These are phyloP conservation scores for Suhomyces maxii DNA, from an alignment of 1,139 yeast species.

Conservation along the genomic window DNA sequence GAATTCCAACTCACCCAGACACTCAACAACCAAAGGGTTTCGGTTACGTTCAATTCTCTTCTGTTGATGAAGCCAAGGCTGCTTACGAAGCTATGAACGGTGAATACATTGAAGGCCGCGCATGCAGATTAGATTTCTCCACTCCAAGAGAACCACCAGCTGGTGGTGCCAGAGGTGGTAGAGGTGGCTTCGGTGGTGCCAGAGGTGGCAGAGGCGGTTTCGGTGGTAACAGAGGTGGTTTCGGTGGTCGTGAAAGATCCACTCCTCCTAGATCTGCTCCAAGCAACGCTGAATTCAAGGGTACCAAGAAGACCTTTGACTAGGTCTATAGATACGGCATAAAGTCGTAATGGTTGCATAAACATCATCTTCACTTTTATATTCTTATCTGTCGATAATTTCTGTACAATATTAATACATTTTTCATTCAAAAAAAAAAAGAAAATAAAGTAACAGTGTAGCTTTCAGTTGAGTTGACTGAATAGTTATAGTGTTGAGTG, in stretches of 20 bases:
- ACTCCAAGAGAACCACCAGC: constrained; percentile 68
- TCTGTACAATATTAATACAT: constrained; percentile 5
- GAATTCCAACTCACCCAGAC: constrained; percentile 98
- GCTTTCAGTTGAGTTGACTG: too few species aligned
- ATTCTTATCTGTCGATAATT: not conserved
- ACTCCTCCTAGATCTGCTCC: constrained; percentile 62
- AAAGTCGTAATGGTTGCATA: not conserved
- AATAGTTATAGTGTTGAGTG: too few species aligned
- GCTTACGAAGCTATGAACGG: constrained; percentile 90
- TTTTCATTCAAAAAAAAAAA: not conserved
- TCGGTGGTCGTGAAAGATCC: constrained; percentile 45
- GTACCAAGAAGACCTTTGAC: constrained; percentile 78
- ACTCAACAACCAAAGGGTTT: constrained; percentile 99
- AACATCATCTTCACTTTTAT: not conserved
- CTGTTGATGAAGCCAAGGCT: constrained; percentile 85
- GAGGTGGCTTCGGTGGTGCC: constrained; percentile 36
- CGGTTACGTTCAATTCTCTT: constrained; percentile 91
- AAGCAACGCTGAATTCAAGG: constrained; percentile 63
- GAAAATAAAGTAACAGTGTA: too few species aligned
- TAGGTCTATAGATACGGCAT: constrained; percentile 22
- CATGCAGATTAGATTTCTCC: constrained; percentile 92
- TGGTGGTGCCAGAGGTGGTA: constrained; percentile 19
- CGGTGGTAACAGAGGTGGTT: constrained; percentile 15
- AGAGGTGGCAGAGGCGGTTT: constrained; percentile 46
- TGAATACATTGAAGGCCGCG: constrained; percentile 84